Evolutionary conservation across 2,329 filamentous ascomycete genomes (phyloP).

Genomic region (Talaromyces sp.): DNA sequence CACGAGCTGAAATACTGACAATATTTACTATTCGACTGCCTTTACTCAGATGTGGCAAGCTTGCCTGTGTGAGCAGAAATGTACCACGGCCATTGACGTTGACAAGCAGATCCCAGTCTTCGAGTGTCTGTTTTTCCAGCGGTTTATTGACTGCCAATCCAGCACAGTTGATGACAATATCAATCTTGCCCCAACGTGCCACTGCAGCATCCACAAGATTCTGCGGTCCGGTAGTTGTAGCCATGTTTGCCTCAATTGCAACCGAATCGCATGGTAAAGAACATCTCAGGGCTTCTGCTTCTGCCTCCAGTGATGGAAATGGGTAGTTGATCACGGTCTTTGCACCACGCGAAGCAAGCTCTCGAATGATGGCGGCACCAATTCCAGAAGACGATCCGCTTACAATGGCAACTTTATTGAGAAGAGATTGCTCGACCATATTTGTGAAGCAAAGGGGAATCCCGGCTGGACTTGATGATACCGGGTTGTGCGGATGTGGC

Average conservation of each 20-base stretch:
- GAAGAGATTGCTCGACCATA: not conserved
- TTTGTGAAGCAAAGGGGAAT: not conserved
- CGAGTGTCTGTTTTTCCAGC: slow-evolving; percentile 28
- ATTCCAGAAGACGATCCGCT: slow-evolving; percentile 43
- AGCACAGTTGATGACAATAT: slow-evolving; percentile 29
- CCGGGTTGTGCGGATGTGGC: too few species aligned
- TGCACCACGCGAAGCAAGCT: slow-evolving; percentile 43
- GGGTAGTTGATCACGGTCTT: slow-evolving; percentile 49
- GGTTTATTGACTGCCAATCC: slow-evolving; percentile 33
- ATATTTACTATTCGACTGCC: slow-evolving; percentile 43
- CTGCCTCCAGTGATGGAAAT: slow-evolving; percentile 16
- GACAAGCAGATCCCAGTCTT: slow-evolving; percentile 17
- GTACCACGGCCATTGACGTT: not conserved
- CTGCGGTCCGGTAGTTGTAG: slow-evolving; percentile 32
- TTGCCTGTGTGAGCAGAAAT: slow-evolving; percentile 13
- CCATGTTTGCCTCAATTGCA: slow-evolving; percentile 41
- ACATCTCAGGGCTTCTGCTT: slow-evolving; percentile 25
- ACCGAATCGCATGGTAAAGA: slow-evolving; percentile 27
- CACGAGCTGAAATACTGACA: slow-evolving; percentile 31
- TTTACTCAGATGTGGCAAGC: slow-evolving; percentile 34
- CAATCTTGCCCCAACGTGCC: slow-evolving; percentile 30
- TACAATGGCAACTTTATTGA: slow-evolving; percentile 43
- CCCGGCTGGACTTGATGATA: too few species aligned
- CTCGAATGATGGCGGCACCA: slow-evolving; percentile 41
- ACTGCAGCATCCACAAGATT: slow-evolving; percentile 33